Evolutionary conservation across 106 monocot genomes (phyloP), one percentile per base, ranked within the genome.

Genomic region (Dioscorea zingiberensis): DNA sequence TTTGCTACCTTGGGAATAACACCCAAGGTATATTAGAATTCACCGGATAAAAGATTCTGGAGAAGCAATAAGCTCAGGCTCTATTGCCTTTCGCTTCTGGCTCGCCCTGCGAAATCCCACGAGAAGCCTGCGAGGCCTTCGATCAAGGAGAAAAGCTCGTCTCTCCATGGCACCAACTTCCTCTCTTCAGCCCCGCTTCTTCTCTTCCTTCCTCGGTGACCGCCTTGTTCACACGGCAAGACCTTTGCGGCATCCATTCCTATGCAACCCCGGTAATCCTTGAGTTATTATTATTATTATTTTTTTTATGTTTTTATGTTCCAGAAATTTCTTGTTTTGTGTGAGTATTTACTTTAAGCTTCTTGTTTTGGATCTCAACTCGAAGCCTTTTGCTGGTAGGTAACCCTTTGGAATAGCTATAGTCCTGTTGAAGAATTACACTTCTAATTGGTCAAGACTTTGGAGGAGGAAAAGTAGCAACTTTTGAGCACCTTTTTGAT

Each of bases 131-230:
- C n/a, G n/a, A n/a, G 1, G 3, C 38, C 38, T 38, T 38, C 38
- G 10, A 38, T 38, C 4, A 10, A 38, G 38, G 30, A 30, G 30
- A 10, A 38, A 10, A n/a, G n/a, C n/a, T n/a, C n/a, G 38, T 15
- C 13, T 56, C 1, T 6, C 1, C 56, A 56, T 56, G 56, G 56
- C 56, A 7, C 12, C 56, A 0, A 23, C 56, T 11, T 56, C 56
- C 19, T 56, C 56, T 12, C n/a, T 56, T 2, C 56, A 56, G 23
- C 80, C 84, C 17, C 90, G 90, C 60, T 71, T 94, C 54, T 38
- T 89, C 61, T 84, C 87, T 27, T 90, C 94, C 73, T 82, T 90
- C 74, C 30, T 94, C 26, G 90, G 94, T 30, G 90, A 90, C 44
- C 78, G 80, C 66, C 67, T 89, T 44, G 55, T 76, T 54, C 70